phyloP scores from a whole-genome alignment of 169 alveolate species.

The Blepharisma undulans region DNA sequence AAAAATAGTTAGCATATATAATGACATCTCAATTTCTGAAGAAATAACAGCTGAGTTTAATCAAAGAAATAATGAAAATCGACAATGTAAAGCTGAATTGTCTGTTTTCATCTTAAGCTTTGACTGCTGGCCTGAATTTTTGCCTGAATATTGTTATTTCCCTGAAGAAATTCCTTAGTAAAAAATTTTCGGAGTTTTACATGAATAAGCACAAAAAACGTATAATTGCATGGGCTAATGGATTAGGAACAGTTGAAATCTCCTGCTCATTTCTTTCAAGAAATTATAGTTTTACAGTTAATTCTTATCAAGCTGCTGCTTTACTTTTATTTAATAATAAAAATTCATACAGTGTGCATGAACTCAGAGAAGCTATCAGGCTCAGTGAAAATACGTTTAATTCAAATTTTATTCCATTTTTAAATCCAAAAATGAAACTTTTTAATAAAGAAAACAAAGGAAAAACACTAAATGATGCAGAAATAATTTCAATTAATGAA shows the following conservation, averaged over 20 bases:
- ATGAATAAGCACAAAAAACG: constrained; percentile 54
- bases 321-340: constrained; percentile 49
- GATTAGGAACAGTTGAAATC: constrained; percentile 43
- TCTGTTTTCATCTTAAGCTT: constrained; percentile 50
- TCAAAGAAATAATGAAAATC: no score
- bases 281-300: constrained; percentile 39
- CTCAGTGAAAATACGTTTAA: constrained; percentile 43
- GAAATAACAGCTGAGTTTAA: constrained; percentile 53
- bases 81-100: no score
- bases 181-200: constrained; percentile 48
- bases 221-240: constrained; percentile 48
- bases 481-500: neutral
- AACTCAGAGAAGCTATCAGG: constrained; percentile 42
- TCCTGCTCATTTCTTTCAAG: constrained; percentile 31
- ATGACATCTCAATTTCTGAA: no score
- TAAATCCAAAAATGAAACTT: constrained; percentile 55
- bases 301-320: constrained; percentile 55
- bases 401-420: constrained; percentile 36
- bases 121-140: constrained; percentile 68
- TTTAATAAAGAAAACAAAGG: constrained; percentile 41
- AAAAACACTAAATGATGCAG: neutral
- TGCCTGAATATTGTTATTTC: constrained; percentile 51
- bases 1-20: no score
- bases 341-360: constrained; percentile 14
- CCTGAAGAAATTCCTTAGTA: constrained; percentile 47